These are phyloP conservation scores for Leucaena leucocephala DNA, from an alignment of 306 rosid genomes.

Conservation along the genomic window DNA sequence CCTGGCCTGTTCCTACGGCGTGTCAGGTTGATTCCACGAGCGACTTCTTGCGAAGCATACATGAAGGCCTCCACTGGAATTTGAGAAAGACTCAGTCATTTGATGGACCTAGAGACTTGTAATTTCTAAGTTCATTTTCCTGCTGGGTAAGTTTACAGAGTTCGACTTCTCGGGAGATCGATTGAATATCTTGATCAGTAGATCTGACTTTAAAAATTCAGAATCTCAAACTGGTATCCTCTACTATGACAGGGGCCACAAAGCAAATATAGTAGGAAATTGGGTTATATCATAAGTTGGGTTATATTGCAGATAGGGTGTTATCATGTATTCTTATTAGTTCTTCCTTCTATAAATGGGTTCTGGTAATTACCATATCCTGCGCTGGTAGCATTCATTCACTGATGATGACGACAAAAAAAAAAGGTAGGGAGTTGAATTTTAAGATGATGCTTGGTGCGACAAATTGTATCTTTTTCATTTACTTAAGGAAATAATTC, in stretches of 20 bases:
- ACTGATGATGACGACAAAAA: neutral
- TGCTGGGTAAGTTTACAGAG: neutral
- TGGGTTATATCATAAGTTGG: neutral
- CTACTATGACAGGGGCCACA: neutral
- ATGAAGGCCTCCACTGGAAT: conserved; percentile 98
- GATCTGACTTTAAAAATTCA: neutral
- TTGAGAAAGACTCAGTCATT: conserved; percentile 81
- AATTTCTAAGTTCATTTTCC: conserved; percentile 10
- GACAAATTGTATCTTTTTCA: neutral
- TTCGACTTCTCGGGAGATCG: neutral
- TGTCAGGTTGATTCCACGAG: conserved; percentile 77
- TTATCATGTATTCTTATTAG: neutral
- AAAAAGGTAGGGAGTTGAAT: conserved; percentile 19
- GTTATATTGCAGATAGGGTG: neutral
- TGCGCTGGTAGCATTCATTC: conserved; percentile 10
- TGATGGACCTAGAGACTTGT: conserved; percentile 82
- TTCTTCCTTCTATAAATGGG: conserved; percentile 22
- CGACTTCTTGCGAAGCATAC: conserved; percentile 90
- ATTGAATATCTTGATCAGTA: neutral
- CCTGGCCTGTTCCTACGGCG: conserved; percentile 98
- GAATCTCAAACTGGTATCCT: neutral
- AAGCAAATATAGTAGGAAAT: conserved; percentile 23
- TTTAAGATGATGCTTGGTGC: conserved; percentile 7
- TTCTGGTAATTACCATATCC: conserved; percentile 17
- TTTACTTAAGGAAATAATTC: neutral